These are phyloP conservation scores for Paecilomyces sp. DNA, from an alignment of 2,329 filamentous ascomycete species.

Conservation along the genomic window DNA sequence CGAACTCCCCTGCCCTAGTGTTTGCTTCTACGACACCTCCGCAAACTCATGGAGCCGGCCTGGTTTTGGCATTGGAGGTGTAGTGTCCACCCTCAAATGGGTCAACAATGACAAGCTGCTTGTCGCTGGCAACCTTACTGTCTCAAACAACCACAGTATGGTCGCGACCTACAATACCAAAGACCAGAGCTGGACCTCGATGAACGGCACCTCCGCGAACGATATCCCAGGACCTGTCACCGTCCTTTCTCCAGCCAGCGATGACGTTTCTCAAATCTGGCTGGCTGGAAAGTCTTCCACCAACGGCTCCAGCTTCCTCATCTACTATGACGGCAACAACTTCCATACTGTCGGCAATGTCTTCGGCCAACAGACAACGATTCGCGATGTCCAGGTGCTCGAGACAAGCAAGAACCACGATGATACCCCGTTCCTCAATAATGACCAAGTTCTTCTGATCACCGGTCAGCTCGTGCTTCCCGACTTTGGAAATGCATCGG, in stretches of 20 bases:
- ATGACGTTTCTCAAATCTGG: constrained; percentile 70
- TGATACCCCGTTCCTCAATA: constrained; percentile 55
- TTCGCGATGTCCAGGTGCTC: constrained; percentile 78
- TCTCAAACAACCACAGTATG: constrained; percentile 58
- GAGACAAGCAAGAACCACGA: constrained; percentile 62
- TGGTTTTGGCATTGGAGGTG: constrained; percentile 63
- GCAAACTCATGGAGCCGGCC: constrained; percentile 72
- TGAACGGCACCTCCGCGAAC: constrained; percentile 44
- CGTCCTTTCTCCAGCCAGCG: constrained; percentile 66
- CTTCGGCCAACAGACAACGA: constrained; percentile 58
- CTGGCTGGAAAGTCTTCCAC: constrained; percentile 61
- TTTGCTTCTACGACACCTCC: constrained; percentile 71
- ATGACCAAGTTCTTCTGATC: constrained; percentile 67
- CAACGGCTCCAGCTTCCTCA: constrained; percentile 66
- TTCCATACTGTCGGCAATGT: constrained; percentile 61
- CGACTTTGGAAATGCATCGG: constrained; percentile 72
- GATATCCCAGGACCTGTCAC: constrained; percentile 72
- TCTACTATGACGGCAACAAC: constrained; percentile 69
- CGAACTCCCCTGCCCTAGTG: constrained; percentile 68
- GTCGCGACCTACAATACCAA: constrained; percentile 69
- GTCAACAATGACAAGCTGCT: constrained; percentile 63
- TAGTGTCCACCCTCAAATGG: constrained; percentile 70
- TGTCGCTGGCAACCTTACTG: constrained; percentile 67
- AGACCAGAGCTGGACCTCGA: constrained; percentile 55
- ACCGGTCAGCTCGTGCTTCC: constrained; percentile 76